Evolutionary conservation across 306 rosid species (phyloP).

Genomic region (Cercis canadensis): DNA sequence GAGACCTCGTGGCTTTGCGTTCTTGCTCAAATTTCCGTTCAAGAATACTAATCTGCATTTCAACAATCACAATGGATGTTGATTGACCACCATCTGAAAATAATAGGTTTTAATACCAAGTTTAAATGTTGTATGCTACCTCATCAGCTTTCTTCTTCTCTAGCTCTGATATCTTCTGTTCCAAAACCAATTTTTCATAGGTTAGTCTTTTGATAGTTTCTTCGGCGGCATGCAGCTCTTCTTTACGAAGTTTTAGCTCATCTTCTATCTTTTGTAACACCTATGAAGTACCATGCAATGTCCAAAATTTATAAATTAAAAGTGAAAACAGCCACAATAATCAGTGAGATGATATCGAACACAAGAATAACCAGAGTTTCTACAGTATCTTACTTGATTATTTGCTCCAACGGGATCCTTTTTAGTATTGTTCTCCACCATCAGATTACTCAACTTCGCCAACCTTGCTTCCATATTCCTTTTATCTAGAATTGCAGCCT

Average conservation of each 20-base stretch:
- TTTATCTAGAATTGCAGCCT: slow-evolving; percentile 73
- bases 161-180: slow-evolving; percentile 58
- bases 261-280: slow-evolving; percentile 68
- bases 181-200: slow-evolving; percentile 63
- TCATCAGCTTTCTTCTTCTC: slow-evolving; percentile 72
- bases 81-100: slow-evolving; percentile 25
- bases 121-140: slow-evolving; percentile 52
- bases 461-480: slow-evolving; percentile 72
- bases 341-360: slow-evolving; percentile 2
- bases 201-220: slow-evolving; percentile 64
- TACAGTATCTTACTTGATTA: slow-evolving; percentile 57
- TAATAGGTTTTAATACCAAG: slow-evolving; percentile 21
- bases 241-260: slow-evolving; percentile 65
- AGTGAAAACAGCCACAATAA: slow-evolving; percentile 16
- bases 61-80: slow-evolving; percentile 34
- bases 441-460: slow-evolving; percentile 60
- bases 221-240: slow-evolving; percentile 67
- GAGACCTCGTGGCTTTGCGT: slow-evolving; percentile 58
- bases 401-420: slow-evolving; percentile 56
- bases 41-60: slow-evolving; percentile 65
- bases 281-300: slow-evolving; percentile 40
- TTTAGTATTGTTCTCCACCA: slow-evolving; percentile 56
- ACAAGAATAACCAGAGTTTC: slow-evolving; percentile 32
- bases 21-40: slow-evolving; percentile 67
- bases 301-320: slow-evolving; percentile 26